Conservation (phyloP, 169 alveolate genomes). For the Plasmodium adleri region DNA sequence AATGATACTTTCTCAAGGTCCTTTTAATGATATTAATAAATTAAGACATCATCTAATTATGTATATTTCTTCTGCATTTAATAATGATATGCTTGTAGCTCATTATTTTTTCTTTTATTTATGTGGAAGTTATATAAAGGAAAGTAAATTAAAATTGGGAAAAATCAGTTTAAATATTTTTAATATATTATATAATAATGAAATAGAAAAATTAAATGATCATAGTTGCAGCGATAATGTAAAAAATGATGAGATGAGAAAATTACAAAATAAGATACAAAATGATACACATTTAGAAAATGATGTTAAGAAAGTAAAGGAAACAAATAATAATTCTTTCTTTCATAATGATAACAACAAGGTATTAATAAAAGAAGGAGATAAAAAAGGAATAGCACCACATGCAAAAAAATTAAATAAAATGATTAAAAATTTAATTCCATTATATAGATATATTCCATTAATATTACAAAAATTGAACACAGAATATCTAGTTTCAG, state of each 20-base stretch:
- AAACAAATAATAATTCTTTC: neutral
- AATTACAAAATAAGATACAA: neutral
- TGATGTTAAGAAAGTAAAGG: neutral
- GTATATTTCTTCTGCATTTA: constrained; percentile 34
- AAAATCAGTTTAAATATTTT: constrained; percentile 45
- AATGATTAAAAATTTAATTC: constrained; percentile 62
- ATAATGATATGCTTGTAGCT: constrained; percentile 50
- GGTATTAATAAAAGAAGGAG: neutral
- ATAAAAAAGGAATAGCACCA: neutral
- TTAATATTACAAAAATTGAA: constrained; percentile 30
- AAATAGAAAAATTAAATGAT: neutral
- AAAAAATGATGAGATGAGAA: neutral
- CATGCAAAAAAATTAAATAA: constrained; percentile 19
- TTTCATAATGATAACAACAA: neutral
- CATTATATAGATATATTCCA: constrained; percentile 68
- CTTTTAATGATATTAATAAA: constrained; percentile 34
- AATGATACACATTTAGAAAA: neutral
- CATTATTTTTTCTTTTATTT: constrained; percentile 65
- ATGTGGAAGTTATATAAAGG: constrained; percentile 68
- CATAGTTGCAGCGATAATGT: neutral
- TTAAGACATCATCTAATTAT: constrained; percentile 40
- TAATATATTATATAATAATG: constrained; percentile 18
- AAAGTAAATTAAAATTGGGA: constrained; percentile 56
- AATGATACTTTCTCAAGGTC: constrained; percentile 45
- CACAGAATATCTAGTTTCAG: constrained; percentile 51